Evolutionary conservation across 2,329 filamentous ascomycete species (phyloP), one percentile per base, ranked within the genome.

Genomic region (Purpureocillium lavendulum): DNA sequence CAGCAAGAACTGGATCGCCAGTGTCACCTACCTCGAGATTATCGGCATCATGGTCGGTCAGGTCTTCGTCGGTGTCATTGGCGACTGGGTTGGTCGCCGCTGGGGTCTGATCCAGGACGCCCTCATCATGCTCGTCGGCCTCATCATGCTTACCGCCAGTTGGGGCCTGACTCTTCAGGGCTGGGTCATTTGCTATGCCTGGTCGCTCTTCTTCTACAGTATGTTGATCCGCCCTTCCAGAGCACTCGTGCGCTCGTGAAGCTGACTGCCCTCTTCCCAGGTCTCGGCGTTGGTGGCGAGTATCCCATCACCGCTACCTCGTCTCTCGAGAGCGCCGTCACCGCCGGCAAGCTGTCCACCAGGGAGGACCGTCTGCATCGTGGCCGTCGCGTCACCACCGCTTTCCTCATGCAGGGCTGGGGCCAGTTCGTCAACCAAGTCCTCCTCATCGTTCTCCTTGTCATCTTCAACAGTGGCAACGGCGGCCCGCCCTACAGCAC

Each of bases 361-460:
- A 83, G 82, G 46, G 87, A 95, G 39, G 90, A 97, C 60, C 87
- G 90, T 59, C 80, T 97, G 39, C 90, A 97, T 69, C 87, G 90
- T 65, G 90, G 90, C 48, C 86, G 90, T 57, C 94, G 94, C 64
- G 90, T 96, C 59, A 95, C 88, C 49, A 87, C 84, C 61, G 89
- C 90, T 42, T 97, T 97, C 70, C 65, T 97, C 65, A 96, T 97
- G 90, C 90, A 97, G 65, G 90, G 90, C 40, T 97, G 90, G 90
- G 90, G 90, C 49, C 90, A 97, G 64, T 86, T 95, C 60, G 71
- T 86, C 70, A 97, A 97, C 76, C 90, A 96, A 66, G 82, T 84
- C 52, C 66, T 94, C 41, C 75, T 97, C 47, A 95, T 97, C 55
- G 60, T 95, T 39, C 71, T 94, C 37, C 77, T 96, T 42, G 72